Conservation (phyloP, 2,329 filamentous ascomycete genomes). For the Neofusicoccum laricinum region DNA sequence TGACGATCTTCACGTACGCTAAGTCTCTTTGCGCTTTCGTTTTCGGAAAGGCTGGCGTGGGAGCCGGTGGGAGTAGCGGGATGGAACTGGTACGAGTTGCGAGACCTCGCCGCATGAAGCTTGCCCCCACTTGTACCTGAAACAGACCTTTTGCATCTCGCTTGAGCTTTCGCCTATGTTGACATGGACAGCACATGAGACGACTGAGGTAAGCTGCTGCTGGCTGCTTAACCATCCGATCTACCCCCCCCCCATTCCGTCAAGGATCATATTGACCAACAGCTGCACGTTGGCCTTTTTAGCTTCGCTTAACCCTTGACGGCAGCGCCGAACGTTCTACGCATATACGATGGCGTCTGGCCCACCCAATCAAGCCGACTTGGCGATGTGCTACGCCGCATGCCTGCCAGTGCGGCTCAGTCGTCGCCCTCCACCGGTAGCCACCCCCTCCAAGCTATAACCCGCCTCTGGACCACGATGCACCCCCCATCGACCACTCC, state of each 20-base stretch:
- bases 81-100: too few species aligned
- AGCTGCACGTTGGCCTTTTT: neutral
- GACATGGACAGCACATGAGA: neutral
- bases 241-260: neutral
- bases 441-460: neutral
- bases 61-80: too few species aligned
- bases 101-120: too few species aligned
- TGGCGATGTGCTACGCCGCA: conserved; percentile 8
- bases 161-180: neutral
- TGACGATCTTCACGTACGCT: too few species aligned
- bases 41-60: too few species aligned
- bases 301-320: neutral
- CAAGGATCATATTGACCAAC: neutral
- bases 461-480: neutral
- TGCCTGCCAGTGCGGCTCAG: conserved; percentile 1
- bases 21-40: too few species aligned
- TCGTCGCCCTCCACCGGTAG: neutral
- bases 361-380: neutral
- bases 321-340: neutral
- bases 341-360: neutral
- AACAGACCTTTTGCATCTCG: neutral
- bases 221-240: neutral
- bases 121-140: neutral
- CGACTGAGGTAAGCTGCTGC: neutral
- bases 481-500: neutral